Conservation (phyloP, 176 grass and related monocot species). For the Thinopyrum elongatum region DNA sequence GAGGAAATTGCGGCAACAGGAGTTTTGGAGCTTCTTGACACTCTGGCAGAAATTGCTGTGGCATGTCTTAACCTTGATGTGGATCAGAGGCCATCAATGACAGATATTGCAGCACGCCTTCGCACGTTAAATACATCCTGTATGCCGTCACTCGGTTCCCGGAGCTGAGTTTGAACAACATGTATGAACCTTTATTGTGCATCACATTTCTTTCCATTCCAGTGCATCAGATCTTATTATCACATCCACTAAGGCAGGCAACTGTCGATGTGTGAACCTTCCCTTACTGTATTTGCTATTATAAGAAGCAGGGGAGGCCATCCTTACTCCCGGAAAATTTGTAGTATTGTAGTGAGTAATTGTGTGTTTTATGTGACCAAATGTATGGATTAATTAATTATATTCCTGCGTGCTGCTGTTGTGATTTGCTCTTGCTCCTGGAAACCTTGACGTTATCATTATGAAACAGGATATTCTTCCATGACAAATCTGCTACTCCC, state of each 20-base stretch:
- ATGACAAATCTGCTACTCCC: background rate
- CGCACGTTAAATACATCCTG: background rate
- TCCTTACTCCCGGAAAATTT: background rate
- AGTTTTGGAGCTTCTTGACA: background rate
- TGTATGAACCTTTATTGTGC: background rate
- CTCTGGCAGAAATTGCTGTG: background rate
- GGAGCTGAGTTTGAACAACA: background rate
- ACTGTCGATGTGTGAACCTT: background rate
- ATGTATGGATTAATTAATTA: background rate
- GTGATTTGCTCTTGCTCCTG: background rate
- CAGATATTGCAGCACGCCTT: background rate
- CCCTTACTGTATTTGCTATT: background rate
- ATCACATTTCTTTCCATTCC: background rate
- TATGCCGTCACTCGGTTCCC: background rate
- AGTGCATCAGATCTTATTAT: background rate
- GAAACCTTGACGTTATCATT: background rate
- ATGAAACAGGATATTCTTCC: background rate
- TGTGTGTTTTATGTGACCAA: background rate
- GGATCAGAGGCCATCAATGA: constrained; percentile 1
- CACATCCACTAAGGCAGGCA: background rate
- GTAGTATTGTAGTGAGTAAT: background rate
- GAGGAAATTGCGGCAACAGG: background rate
- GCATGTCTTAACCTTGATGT: background rate
- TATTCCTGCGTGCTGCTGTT: background rate
- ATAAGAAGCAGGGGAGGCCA: background rate